Conservation (phyloP, 148 eudicot species). For the Simmondsia chinensis region DNA sequence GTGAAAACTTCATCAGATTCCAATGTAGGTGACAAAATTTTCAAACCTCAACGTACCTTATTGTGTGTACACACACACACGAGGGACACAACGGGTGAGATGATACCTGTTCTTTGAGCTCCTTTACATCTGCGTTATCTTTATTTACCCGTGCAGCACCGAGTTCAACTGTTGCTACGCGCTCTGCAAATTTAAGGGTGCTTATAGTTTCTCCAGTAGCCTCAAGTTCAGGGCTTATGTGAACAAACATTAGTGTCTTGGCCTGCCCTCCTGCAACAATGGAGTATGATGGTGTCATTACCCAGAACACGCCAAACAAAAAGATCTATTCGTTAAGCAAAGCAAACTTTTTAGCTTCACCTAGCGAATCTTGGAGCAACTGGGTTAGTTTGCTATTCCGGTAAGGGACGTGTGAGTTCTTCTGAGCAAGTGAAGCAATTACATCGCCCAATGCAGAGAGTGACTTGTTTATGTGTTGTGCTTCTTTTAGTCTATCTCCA, state of each 20-base stretch:
- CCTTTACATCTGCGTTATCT: constrained; percentile 77
- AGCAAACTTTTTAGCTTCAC: constrained; percentile 26
- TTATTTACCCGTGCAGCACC: constrained; percentile 93
- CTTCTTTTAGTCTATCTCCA: constrained; percentile 96
- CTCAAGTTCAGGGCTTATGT: constrained; percentile 91
- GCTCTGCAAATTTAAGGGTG: constrained; percentile 95
- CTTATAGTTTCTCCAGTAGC: constrained; percentile 90
- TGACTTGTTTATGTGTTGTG: constrained; percentile 89
- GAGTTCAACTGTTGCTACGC: constrained; percentile 95
- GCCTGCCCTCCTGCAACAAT: constrained; percentile 81
- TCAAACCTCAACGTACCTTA: too few relatives aligned
- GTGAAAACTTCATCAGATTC: too few relatives aligned
- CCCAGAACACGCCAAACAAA: neutral
- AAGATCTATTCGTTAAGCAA: neutral
- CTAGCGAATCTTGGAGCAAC: constrained; percentile 92
- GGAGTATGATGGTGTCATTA: neutral
- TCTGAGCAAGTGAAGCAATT: constrained; percentile 88
- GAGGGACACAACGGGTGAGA: too few relatives aligned
- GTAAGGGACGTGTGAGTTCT: constrained; percentile 87
- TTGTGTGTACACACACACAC: too few relatives aligned
- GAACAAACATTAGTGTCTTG: constrained; percentile 98
- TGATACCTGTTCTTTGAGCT: constrained; percentile 92
- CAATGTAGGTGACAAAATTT: too few relatives aligned
- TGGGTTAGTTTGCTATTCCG: constrained; percentile 96
- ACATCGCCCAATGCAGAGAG: constrained; percentile 98